phyloP scores from a whole-genome alignment of 305 asterid genomes.

The Fraxinus nigra region DNA sequence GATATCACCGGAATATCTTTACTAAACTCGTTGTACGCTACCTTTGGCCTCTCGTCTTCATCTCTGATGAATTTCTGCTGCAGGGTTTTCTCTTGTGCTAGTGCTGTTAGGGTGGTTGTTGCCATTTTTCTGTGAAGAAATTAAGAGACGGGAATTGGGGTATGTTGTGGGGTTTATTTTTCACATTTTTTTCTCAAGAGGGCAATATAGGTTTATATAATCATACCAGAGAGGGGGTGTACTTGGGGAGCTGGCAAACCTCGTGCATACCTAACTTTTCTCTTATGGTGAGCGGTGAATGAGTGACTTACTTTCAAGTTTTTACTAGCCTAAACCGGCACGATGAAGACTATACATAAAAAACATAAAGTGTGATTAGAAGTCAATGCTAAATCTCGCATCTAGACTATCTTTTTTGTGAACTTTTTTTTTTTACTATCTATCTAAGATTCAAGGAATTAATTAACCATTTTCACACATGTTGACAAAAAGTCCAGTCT shows the following conservation, averaged over 20 bases:
- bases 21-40: slow-evolving; percentile 56
- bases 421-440: too few relatives aligned
- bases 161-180: background rate
- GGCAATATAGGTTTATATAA: background rate
- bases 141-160: background rate
- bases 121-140: slow-evolving; percentile 6
- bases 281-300: background rate
- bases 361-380: too few relatives aligned
- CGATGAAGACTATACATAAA: too few relatives aligned
- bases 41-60: slow-evolving; percentile 73
- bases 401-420: too few relatives aligned
- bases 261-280: slow-evolving; percentile 9
- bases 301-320: background rate
- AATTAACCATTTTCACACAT: background rate
- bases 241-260: background rate
- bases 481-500: background rate
- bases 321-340: too few relatives aligned
- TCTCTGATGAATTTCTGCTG: slow-evolving; percentile 51
- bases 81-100: slow-evolving; percentile 30
- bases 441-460: too few relatives aligned
- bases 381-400: too few relatives aligned
- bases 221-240: background rate
- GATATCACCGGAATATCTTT: slow-evolving; percentile 65
- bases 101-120: slow-evolving; percentile 24
- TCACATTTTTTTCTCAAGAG: background rate